A percentile compares a stretch with the other conserved stretches of the same genome.
These are phyloP conservation scores for Stephanodiscus minutulus DNA, from an alignment of 108 stramenopile species.

Conservation along the genomic window DNA sequence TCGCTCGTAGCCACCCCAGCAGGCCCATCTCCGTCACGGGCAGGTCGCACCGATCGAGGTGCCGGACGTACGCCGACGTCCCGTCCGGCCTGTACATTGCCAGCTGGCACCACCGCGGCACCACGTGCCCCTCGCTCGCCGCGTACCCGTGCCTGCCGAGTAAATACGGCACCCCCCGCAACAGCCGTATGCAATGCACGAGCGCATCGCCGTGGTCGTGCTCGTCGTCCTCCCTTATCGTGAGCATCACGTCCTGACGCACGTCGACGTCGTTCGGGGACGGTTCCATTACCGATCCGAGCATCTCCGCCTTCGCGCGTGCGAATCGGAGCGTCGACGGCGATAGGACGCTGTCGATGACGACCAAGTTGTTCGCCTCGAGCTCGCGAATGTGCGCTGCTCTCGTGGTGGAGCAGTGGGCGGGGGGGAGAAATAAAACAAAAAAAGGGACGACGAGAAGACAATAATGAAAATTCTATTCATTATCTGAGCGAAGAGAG, in stretches of 20 bases:
- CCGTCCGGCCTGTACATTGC: conserved; percentile 27
- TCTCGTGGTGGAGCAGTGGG: too few species aligned
- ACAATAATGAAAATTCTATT: too few species aligned
- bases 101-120: conserved; percentile 46
- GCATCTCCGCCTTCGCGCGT: conserved; percentile 11
- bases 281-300: background rate
- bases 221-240: conserved; percentile 16
- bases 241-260: conserved; percentile 16
- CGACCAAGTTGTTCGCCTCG: conserved; percentile 24
- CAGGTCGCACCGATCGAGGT: conserved; percentile 28
- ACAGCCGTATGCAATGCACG: conserved; percentile 19
- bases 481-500: too few species aligned
- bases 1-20: conserved; percentile 26
- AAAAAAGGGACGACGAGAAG: too few species aligned
- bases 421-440: too few species aligned
- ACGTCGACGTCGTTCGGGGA: conserved; percentile 3
- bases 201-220: conserved; percentile 22
- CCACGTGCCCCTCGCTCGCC: conserved; percentile 9
- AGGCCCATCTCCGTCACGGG: conserved; percentile 32
- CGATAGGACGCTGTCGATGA: conserved; percentile 32
- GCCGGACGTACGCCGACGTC: conserved; percentile 22
- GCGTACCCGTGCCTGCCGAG: conserved; percentile 19
- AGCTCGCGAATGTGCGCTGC: conserved; percentile 17
- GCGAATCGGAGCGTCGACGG: conserved; percentile 4
- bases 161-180: conserved; percentile 27